These are phyloP conservation scores for Clitoria ternatea DNA, from an alignment of 306 rosid genomes.

Conservation along the genomic window DNA sequence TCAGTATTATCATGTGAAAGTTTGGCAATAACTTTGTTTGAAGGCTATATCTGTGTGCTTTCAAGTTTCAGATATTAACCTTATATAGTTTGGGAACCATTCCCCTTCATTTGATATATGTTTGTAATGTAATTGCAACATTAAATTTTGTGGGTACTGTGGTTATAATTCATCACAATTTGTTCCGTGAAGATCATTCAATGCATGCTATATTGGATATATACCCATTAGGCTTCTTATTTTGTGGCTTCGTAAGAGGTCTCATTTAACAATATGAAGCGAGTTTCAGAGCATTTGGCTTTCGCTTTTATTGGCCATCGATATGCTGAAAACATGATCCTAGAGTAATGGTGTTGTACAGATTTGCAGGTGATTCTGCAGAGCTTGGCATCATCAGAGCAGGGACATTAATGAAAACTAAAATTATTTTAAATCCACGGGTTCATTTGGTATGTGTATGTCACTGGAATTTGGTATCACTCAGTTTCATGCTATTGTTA, in stretches of 20 bases:
- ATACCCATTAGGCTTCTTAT: background rate
- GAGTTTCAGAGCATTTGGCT: constrained; percentile 1
- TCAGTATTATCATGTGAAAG: background rate
- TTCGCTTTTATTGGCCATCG: background rate
- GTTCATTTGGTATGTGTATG: constrained; percentile 83
- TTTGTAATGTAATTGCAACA: background rate
- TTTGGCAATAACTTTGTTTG: background rate
- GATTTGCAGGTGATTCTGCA: constrained; percentile 90
- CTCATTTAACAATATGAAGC: constrained; percentile 1
- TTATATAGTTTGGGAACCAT: background rate
- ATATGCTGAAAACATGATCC: constrained; percentile 10
- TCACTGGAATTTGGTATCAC: constrained; percentile 7
- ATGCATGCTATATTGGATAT: background rate
- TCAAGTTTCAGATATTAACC: constrained; percentile 5
- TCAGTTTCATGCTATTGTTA: constrained; percentile 16
- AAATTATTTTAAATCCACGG: constrained; percentile 70
- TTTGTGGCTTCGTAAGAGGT: background rate
- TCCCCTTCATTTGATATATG: background rate
- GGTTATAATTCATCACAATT: background rate
- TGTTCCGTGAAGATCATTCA: background rate
- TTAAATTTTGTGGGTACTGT: background rate
- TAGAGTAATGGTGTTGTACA: constrained; percentile 39
- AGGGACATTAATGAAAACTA: constrained; percentile 58
- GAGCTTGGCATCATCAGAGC: constrained; percentile 87
- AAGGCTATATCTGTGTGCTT: background rate